A percentile compares a stretch with the other conserved stretches of the same genome.
Conservation (phyloP, 2,329 filamentous ascomycete species). For the Cercospora sp. region DNA sequence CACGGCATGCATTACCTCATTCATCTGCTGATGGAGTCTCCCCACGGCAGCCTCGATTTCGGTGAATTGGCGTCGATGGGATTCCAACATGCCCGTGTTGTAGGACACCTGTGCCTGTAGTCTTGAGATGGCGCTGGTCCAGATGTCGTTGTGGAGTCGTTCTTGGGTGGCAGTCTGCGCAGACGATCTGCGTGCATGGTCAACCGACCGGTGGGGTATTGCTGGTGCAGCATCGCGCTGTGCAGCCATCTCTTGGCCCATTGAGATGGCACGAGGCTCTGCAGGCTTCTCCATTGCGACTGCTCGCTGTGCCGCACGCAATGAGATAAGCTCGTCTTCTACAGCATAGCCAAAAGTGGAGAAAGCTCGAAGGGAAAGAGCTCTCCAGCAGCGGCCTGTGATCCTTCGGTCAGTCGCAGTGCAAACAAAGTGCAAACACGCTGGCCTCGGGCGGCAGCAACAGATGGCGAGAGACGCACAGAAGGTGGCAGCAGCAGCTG, state of each 20-base stretch:
- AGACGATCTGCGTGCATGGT: conserved; percentile 20
- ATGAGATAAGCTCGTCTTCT: neutral
- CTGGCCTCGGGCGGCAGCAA: neutral
- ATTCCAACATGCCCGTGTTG: conserved; percentile 46
- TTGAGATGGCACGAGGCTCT: conserved; percentile 25
- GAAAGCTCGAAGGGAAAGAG: neutral
- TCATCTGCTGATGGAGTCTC: conserved; percentile 46
- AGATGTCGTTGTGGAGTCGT: conserved; percentile 33
- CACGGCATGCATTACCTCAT: conserved; percentile 38
- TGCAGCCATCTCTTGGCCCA: conserved; percentile 30
- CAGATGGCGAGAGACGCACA: neutral
- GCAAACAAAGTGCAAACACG: neutral
- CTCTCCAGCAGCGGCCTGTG: neutral
- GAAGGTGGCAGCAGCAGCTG: neutral
- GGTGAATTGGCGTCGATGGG: conserved; percentile 45
- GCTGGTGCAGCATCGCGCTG: conserved; percentile 25
- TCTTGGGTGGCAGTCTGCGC: conserved; percentile 19
- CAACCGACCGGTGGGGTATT: conserved; percentile 18
- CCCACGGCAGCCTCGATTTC: conserved; percentile 45
- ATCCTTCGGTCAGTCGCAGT: neutral
- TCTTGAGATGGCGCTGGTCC: conserved; percentile 46
- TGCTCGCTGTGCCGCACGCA: neutral
- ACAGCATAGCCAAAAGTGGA: conserved; percentile 6
- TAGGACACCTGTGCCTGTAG: conserved; percentile 52
- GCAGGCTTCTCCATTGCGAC: conserved; percentile 27